Base-by-base conservation (phyloP, 2,329 filamentous ascomycete species). In the Colletotrichum liriopes region DNA sequence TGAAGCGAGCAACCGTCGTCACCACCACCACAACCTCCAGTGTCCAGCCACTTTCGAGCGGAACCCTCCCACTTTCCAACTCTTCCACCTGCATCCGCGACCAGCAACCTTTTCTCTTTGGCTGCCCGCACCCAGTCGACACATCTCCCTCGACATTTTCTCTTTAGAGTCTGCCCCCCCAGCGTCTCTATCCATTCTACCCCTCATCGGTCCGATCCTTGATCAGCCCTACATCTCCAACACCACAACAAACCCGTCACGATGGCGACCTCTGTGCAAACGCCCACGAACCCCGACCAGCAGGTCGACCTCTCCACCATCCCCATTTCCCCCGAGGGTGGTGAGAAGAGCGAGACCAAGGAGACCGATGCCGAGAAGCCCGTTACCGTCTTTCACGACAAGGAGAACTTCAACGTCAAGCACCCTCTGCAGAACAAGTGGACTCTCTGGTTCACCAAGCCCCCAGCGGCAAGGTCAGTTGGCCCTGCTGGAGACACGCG, bases 391-490 rank as follows among this genome's bases (percentile, higher is more conserved):
- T 99, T 99, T 87, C 95, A 99, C 82, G 95, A 98, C 86, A 93
- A 96, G 78, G 93, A 98, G 77, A 98, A 99, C 89, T 99, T 99
- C 90, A 99, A 97, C 79, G 96, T 99, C 84, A 99, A 98, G 90
- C 96, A 99, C 84, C 96, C 95, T 76, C 90, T 99, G 73, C 95
- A 97, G 90, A 93, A 98, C 88, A 93, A 94, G 82, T 99, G 96
- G 96, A 98, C 96, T 72, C 88, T 99, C 68, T 99, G 97, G 97
- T 99, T 98, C 88, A 98, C 96, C 79, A 98, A 98, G 90, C 96
- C 96, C 65, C 96, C 54, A 97, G 92, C 82, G 95, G 95, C 86
- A 98, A 97, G 93, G 95, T 96, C 84, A 72, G 86, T 78, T 56
- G 65, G 3, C 7, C 61, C 29, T 37, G 37, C 45, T 51, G 43